Conservation (phyloP, 2,329 filamentous ascomycete species). For the Scedosporium boydii region DNA sequence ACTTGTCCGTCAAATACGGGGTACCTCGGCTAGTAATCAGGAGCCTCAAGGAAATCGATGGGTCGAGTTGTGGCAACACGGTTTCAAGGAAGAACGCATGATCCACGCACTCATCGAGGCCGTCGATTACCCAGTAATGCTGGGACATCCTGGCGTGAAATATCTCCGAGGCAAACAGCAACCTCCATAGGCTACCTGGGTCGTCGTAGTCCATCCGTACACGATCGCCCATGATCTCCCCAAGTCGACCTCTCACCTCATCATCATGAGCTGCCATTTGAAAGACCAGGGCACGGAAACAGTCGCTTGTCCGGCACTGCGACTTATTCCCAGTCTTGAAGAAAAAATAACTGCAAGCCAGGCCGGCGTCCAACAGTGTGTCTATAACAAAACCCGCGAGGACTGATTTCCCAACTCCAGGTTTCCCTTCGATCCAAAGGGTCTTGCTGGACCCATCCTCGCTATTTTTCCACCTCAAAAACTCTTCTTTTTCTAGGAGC, state of each 20-base stretch:
- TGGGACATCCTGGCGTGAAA: constrained; percentile 10
- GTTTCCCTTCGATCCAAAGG: not conserved
- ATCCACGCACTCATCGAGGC: constrained; percentile 22
- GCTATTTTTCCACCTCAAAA: constrained; percentile 11
- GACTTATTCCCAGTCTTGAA: not conserved
- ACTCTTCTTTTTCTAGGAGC: constrained; percentile 10
- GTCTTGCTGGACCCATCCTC: constrained; percentile 3
- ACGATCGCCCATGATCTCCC: not conserved
- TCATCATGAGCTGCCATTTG: not conserved
- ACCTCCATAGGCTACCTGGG: constrained; percentile 6
- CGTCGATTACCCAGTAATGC: constrained; percentile 24
- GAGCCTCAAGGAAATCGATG: not conserved
- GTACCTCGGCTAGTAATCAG: not conserved
- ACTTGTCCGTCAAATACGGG: not conserved
- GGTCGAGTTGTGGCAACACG: constrained; percentile 13
- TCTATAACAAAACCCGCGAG: not conserved
- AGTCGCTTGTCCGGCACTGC: not conserved
- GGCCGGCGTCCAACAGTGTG: not conserved
- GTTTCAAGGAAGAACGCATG: constrained; percentile 11
- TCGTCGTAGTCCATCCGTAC: not conserved
- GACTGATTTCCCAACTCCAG: not conserved
- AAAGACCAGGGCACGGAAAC: not conserved
- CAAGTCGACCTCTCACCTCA: not conserved
- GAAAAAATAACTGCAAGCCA: not conserved
- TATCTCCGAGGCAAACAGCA: constrained; percentile 17